Percentiles rank a stretch among this genome's conserved stretches.
Evolutionary conservation across 495 filamentous ascomycete genomes (phyloP).

Genomic region (Beverwykella pulmonaria): DNA sequence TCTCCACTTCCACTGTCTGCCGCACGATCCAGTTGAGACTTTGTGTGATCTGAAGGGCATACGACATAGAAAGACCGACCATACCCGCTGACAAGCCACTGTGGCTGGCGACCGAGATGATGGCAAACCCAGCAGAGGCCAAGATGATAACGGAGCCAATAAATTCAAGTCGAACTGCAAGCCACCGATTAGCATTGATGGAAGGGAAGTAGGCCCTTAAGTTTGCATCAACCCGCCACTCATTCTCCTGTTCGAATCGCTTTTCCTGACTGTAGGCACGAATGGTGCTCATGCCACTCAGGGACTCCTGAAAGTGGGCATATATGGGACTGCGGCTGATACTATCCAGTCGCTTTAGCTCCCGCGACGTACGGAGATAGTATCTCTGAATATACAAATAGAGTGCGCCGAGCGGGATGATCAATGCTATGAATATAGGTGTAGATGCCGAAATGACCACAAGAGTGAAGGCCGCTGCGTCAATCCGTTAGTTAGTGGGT

Average conservation of each 20-base stretch:
- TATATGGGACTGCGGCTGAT: constrained; percentile 94
- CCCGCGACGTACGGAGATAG: constrained; percentile 93
- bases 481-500: constrained; percentile 10
- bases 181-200: constrained; percentile 94
- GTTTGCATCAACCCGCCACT: constrained; percentile 97
- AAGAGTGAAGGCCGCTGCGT: constrained; percentile 69
- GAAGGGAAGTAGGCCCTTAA: constrained; percentile 95
- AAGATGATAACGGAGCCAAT: constrained; percentile 95
- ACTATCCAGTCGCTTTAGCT: constrained; percentile 94
- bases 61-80: constrained; percentile 95
- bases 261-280: constrained; percentile 89
- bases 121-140: constrained; percentile 77
- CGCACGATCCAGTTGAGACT: constrained; percentile 99
- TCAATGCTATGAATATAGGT: constrained; percentile 77
- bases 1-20: constrained; percentile 98
- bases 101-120: constrained; percentile 76
- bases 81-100: constrained; percentile 69
- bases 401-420: constrained; percentile 76
- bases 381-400: constrained; percentile 97
- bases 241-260: constrained; percentile 88
- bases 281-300: constrained; percentile 95
- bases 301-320: constrained; percentile 97
- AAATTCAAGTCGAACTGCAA: constrained; percentile 94
- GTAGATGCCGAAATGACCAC: constrained; percentile 80
- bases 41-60: constrained; percentile 94